A percentile compares a stretch with the other conserved stretches of the same genome.
Conservation (phyloP, 2,329 filamentous ascomycete genomes). For the Daldinia eschscholtzii region DNA sequence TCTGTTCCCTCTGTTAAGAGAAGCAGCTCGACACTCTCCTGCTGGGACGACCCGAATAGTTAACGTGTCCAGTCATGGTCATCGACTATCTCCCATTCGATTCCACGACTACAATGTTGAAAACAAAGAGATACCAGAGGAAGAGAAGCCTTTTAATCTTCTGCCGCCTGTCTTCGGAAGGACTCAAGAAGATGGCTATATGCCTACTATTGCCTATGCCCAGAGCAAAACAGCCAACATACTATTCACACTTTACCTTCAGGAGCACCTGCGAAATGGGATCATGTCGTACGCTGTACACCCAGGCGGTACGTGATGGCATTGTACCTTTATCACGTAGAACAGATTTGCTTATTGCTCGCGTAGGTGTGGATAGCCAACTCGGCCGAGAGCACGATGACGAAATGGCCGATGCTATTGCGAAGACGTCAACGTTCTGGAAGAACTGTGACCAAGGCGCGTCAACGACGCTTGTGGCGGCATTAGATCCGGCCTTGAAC, state of each 20-base stretch:
- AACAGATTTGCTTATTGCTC: background rate
- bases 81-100: conserved; percentile 57
- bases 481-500: conserved; percentile 52
- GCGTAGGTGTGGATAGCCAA: conserved; percentile 53
- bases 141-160: conserved; percentile 50
- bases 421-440: conserved; percentile 49
- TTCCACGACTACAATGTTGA: conserved; percentile 61
- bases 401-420: conserved; percentile 49
- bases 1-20: conserved; percentile 53
- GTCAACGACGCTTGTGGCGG: conserved; percentile 54
- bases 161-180: conserved; percentile 51
- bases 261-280: conserved; percentile 52
- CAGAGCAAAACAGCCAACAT: conserved; percentile 67
- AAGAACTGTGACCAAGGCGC: conserved; percentile 53
- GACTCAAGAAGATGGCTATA: conserved; percentile 53
- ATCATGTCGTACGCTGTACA: conserved; percentile 58
- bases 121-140: conserved; percentile 54
- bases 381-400: conserved; percentile 54
- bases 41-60: conserved; percentile 54
- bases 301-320: conserved; percentile 54
- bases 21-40: conserved; percentile 52
- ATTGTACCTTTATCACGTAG: background rate
- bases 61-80: conserved; percentile 58
- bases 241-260: conserved; percentile 58
- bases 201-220: conserved; percentile 60